Base-by-base conservation (phyloP, 2,329 filamentous ascomycete species). In the Claviceps cyperi region DNA sequence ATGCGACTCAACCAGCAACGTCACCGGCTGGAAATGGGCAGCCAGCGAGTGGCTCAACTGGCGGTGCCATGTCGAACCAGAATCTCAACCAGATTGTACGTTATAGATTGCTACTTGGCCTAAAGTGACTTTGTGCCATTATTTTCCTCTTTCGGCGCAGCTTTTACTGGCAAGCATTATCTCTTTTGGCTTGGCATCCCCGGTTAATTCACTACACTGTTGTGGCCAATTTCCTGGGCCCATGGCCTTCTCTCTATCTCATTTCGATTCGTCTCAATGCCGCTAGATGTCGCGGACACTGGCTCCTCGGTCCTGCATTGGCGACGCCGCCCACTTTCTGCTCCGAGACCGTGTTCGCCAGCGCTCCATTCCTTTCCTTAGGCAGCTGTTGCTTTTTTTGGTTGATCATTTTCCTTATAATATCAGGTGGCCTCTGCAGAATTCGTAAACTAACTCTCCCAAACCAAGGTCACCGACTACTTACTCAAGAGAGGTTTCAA, bases 81-180 rank as follows among this genome's bases (percentile, higher is more conserved):
- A 94, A 96, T 62, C 68, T 96, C 1, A 97, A 97, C 60, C 89
- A 95, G 59, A 97, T 97, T 67, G 91, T 96, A 76, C 77, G 90
- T 48, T 44, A 7, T 19, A 76, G 77, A 90, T 43, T 19, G 11
- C 17, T 17, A 2, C 28, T 28, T 37, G 35, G 3, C 6, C 4
- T n/a, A 1, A 36, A 37, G 28, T 46, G n/a, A 21, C 15, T 6
- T 6, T 36, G 43, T n/a, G 24, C 11, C 28, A 13, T 73, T 44
- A 47, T 36, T 49, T 43, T 2, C 4, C 40, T 35, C 46, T 28
- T 17, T 24, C 9, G 21, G 19, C 32, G 2, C 22, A 17, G 24
- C 44, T 32, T n/a, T n/a, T 21, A 37, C 2, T 41, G 35, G n/a
- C 28, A 32, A 19, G 6, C 15, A 13, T 14, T 36, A 19, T 17